phyloP scores from a whole-genome alignment of 805 yeast genomes.

The Saturnispora dispora region DNA sequence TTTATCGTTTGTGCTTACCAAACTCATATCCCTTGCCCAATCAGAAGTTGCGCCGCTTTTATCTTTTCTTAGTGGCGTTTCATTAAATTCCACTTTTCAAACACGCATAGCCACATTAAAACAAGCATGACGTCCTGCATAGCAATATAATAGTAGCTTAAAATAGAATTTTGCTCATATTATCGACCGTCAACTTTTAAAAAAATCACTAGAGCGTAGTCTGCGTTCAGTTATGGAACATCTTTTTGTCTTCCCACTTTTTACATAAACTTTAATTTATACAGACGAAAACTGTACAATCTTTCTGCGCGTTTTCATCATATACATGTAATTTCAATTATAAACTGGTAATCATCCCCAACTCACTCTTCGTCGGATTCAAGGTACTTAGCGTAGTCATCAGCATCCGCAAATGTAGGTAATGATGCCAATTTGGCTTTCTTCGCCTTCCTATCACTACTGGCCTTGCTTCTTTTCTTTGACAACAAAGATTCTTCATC shows the following conservation, averaged over 20 bases:
- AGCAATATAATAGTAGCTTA: neutral
- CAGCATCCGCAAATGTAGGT: conserved; percentile 84
- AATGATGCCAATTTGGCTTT: conserved; percentile 53
- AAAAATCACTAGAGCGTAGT: neutral
- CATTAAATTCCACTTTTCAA: no score
- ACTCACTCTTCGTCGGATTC: conserved; percentile 39
- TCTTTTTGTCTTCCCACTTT: neutral
- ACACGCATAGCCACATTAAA: neutral
- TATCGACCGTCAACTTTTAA: neutral
- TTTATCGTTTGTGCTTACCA: no score
- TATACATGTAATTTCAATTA: neutral
- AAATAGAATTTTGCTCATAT: neutral
- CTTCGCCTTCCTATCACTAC: conserved; percentile 14
- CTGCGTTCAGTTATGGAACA: neutral
- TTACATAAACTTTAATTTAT: no score
- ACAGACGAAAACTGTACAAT: no score
- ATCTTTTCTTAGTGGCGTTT: no score
- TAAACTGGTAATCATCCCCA: neutral
- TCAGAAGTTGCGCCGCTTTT: no score
- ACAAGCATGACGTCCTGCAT: neutral
- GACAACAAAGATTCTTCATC: conserved; percentile 9
- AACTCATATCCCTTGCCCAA: no score
- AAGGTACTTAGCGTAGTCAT: conserved; percentile 70
- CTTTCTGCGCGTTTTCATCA: neutral
- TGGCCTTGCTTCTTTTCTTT: conserved; percentile 18